Evolutionary conservation across 2,329 filamentous ascomycete species (phyloP).

Genomic region (Alternaria ventricosa): DNA sequence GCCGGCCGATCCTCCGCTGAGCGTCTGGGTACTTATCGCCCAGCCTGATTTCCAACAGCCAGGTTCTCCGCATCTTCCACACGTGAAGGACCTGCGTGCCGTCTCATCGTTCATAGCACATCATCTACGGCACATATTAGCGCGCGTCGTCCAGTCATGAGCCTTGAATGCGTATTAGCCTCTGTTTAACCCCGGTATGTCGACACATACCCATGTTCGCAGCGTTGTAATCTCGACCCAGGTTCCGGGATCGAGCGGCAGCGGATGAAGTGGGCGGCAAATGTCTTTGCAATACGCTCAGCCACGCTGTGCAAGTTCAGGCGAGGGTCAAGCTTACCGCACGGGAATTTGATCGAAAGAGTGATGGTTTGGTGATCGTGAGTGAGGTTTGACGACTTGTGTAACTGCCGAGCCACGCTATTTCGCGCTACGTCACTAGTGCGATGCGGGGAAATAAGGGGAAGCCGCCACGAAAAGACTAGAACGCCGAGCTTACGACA

Average conservation of each 20-base stretch:
- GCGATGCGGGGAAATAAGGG: constrained; percentile 14
- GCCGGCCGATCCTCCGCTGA: neutral
- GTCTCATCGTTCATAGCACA: neutral
- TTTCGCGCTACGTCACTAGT: constrained; percentile 1
- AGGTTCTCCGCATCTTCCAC: neutral
- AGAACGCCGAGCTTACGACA: neutral
- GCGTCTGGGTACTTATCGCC: neutral
- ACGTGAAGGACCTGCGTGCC: neutral
- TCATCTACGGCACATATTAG: neutral
- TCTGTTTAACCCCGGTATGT: neutral
- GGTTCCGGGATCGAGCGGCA: neutral
- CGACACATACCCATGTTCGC: neutral
- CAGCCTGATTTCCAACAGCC: neutral
- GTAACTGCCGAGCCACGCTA: constrained; percentile 18
- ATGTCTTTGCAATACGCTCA: neutral
- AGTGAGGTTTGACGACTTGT: neutral
- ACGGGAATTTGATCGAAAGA: neutral
- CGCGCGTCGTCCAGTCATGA: neutral
- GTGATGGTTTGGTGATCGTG: neutral
- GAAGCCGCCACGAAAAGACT: neutral
- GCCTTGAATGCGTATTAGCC: neutral
- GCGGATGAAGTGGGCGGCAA: constrained; percentile 7
- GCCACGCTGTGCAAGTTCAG: neutral
- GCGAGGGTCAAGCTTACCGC: neutral
- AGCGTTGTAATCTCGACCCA: neutral